phyloP scores from a whole-genome alignment of 2,329 filamentous ascomycete genomes.

The Epichloe gansuensis region DNA sequence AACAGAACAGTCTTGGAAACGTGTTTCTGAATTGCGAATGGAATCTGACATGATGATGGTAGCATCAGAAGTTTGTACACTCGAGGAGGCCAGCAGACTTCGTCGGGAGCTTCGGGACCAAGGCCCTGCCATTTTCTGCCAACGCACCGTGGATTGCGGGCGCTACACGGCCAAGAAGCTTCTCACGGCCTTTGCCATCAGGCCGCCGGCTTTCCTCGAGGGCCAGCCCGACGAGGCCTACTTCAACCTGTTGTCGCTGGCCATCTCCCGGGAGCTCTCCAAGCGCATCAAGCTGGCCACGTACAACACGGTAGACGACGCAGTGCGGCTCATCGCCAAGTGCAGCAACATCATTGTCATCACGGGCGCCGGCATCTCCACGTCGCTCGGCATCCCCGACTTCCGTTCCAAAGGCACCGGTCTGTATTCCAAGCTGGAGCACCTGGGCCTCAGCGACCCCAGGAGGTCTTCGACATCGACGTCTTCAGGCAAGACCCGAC shows the following conservation, averaged over 20 bases:
- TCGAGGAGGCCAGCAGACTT: constrained; percentile 56
- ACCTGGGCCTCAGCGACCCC: constrained; percentile 68
- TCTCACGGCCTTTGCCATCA: constrained; percentile 73
- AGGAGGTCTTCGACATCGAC: constrained; percentile 88
- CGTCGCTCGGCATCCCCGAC: constrained; percentile 90
- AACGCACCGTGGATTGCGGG: constrained; percentile 56
- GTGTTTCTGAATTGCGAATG: background rate
- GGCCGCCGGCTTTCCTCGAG: constrained; percentile 61
- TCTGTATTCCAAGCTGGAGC: constrained; percentile 73
- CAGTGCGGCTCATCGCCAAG: constrained; percentile 60
- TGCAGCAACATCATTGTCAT: constrained; percentile 82
- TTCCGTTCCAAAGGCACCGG: constrained; percentile 90
- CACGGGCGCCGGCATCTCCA: constrained; percentile 93
- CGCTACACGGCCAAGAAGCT: constrained; percentile 69
- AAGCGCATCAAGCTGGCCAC: constrained; percentile 68
- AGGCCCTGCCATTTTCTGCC: constrained; percentile 68
- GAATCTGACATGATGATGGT: constrained; percentile 17
- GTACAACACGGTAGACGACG: constrained; percentile 83
- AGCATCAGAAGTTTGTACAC: constrained; percentile 43
- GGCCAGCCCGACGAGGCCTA: constrained; percentile 57
- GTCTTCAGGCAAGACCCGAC: constrained; percentile 77
- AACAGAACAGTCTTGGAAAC: too few species aligned
- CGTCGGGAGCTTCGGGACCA: constrained; percentile 61
- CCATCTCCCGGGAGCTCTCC: constrained; percentile 66
- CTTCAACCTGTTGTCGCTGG: constrained; percentile 61